These are phyloP conservation scores for Calocybe indica DNA, from an alignment of 768 basidiomycete species.

Conservation along the genomic window DNA sequence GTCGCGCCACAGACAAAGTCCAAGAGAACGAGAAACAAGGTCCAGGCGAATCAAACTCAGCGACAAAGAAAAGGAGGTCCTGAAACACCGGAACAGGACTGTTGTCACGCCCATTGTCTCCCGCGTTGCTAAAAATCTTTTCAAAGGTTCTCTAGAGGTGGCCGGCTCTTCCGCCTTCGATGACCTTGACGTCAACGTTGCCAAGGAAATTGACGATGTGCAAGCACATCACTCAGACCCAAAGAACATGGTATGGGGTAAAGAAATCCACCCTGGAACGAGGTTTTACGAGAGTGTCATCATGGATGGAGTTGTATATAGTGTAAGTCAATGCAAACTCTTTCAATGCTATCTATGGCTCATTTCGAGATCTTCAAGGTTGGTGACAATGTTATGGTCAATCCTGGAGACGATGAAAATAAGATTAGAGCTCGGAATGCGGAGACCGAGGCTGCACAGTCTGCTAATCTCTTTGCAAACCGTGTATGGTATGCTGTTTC, in stretches of 20 bases:
- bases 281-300: conserved; percentile 37
- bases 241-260: conserved; percentile 26
- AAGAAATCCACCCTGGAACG: conserved; percentile 9
- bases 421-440: conserved; percentile 34
- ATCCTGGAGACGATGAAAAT: conserved; percentile 47
- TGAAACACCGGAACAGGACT: conserved; percentile 25
- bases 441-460: conserved; percentile 31
- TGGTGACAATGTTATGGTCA: conserved; percentile 61
- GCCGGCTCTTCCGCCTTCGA: conserved; percentile 23
- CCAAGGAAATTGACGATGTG: conserved; percentile 18
- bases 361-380: conserved; percentile 27
- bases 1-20: neutral
- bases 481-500: conserved; percentile 45
- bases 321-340: conserved; percentile 26
- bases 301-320: conserved; percentile 55
- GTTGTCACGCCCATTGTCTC: conserved; percentile 42
- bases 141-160: conserved; percentile 37
- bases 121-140: conserved; percentile 39
- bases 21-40: conserved; percentile 4
- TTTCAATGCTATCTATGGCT: neutral
- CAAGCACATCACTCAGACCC: conserved; percentile 28
- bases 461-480: conserved; percentile 51
- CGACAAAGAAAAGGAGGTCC: conserved; percentile 17
- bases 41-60: conserved; percentile 15
- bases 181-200: conserved; percentile 20